Evolutionary conservation across 2,329 filamentous ascomycete genomes (phyloP), one percentile per base, ranked within the genome.

Genomic region (Herpomyces periplanetae): DNA sequence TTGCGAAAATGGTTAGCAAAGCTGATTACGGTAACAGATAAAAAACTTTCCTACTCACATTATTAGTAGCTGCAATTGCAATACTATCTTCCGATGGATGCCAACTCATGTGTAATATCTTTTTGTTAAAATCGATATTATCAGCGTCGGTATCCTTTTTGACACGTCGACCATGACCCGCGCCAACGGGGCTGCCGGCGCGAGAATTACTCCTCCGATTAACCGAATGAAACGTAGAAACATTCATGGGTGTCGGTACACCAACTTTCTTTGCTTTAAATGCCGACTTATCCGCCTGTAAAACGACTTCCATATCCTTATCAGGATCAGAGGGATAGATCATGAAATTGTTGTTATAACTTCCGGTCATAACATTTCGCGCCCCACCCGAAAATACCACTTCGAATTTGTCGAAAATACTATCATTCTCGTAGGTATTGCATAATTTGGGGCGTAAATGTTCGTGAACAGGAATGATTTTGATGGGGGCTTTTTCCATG

Each of bases 341-440:
- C 80, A 96, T 96, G 49, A 96, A 91, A 45, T 96, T 96, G 47
- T 96, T 96, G 51, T 96, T 96, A 49, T 96, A 96, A 36, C 71
- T 88, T 30, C 80, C 80, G 4, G 80, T 96, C 80, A 96, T 96
- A 28, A 91, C 80, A 31, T 96, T 91, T 50, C 87, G 84, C 15
- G 71, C 69, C 39, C 91, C 75, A 10, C 80, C 80, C 2, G 75
- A 91, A 44, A 96, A 96, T 20, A 91, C 75, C 16, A 96, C 80
- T 42, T 96, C 80, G 28, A 96, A 96, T 41, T 96, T 96, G 53
- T 96, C 80, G 35, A 96, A 96, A 34, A 96, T 96, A 39, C 71
- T 87, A 35, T 96, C 80, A 32, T 96, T 96, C 43, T 96, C 80
- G 32, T 96, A 96, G 2, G 80, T 96, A 35, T 96, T 80, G 40